Conservation (phyloP, 2,329 filamentous ascomycete species). For the Metarhizium robertsii region DNA sequence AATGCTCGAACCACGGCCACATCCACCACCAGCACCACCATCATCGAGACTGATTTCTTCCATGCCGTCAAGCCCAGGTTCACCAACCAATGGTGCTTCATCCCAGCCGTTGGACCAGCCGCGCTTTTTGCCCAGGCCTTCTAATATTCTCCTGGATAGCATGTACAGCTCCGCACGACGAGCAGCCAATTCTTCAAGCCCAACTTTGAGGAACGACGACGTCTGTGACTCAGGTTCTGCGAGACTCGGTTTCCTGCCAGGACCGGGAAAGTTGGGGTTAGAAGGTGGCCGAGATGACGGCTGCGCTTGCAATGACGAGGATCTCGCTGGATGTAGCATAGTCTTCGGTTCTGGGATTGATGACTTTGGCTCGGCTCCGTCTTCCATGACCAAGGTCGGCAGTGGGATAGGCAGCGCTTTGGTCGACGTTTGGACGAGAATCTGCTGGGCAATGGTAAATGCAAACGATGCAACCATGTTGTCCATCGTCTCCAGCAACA, state of each 20-base stretch:
- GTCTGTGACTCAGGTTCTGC: constrained; percentile 30
- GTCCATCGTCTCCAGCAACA: constrained; percentile 50
- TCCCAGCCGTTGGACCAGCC: constrained; percentile 74
- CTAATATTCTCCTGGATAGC: constrained; percentile 70
- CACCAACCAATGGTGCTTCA: constrained; percentile 43
- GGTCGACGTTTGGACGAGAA: constrained; percentile 65
- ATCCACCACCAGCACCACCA: constrained; percentile 21
- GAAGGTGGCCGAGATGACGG: constrained; percentile 26
- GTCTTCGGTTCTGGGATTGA: constrained; percentile 60
- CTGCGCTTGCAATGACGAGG: constrained; percentile 47
- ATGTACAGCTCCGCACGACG: constrained; percentile 74
- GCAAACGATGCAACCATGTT: constrained; percentile 71
- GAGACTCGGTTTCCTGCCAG: constrained; percentile 28
- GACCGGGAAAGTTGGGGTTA: constrained; percentile 46
- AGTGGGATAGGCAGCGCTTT: constrained; percentile 58
- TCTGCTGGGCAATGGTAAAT: constrained; percentile 66
- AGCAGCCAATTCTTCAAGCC: constrained; percentile 74
- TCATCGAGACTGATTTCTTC: constrained; percentile 46
- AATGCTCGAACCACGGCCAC: constrained; percentile 8
- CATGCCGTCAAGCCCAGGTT: constrained; percentile 36
- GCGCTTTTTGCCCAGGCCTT: constrained; percentile 59
- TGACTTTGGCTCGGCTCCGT: constrained; percentile 48
- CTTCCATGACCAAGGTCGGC: constrained; percentile 37
- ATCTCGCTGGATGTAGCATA: constrained; percentile 59
- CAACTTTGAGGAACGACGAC: constrained; percentile 47